phyloP scores from a whole-genome alignment of 73 alveolate genomes.

The Symbiodinium natans region DNA sequence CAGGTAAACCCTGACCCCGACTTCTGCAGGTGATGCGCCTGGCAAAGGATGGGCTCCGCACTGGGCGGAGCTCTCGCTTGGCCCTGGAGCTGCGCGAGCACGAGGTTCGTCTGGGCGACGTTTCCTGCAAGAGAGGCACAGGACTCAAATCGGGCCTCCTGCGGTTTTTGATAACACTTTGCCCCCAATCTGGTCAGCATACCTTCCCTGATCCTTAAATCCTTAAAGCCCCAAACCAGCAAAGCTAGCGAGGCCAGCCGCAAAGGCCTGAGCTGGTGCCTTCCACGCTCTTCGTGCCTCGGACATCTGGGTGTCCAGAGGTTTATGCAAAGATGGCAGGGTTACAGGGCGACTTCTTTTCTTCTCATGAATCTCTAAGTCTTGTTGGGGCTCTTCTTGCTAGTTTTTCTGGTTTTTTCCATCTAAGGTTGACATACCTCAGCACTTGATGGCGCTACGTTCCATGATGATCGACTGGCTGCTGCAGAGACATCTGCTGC shows the following conservation, averaged over 20 bases:
- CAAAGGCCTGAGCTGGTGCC: conserved; percentile 71
- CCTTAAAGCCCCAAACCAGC: no score
- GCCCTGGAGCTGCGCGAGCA: neutral
- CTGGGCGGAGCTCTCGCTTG: neutral
- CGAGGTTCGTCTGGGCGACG: conserved; percentile 43
- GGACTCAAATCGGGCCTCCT: no score
- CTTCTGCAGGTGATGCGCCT: neutral
- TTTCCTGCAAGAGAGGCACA: conserved; percentile 1
- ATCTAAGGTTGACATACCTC: conserved; percentile 50
- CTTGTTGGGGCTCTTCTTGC: no score
- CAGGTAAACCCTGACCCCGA: no score
- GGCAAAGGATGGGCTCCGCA: neutral
- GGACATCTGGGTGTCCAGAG: neutral
- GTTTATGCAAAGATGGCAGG: neutral
- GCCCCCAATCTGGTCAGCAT: no score
- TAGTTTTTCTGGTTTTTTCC: neutral
- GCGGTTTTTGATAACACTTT: no score
- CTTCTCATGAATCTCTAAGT: neutral
- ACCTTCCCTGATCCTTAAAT: no score
- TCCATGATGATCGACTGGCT: conserved; percentile 52
- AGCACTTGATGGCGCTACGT: neutral
- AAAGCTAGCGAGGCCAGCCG: no score
- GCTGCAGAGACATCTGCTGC: conserved; percentile 23
- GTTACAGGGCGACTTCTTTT: neutral
- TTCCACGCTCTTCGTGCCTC: conserved; percentile 32